Conservation (phyloP, 495 filamentous ascomycete species). For the Friedmanniomyces simplex region DNA sequence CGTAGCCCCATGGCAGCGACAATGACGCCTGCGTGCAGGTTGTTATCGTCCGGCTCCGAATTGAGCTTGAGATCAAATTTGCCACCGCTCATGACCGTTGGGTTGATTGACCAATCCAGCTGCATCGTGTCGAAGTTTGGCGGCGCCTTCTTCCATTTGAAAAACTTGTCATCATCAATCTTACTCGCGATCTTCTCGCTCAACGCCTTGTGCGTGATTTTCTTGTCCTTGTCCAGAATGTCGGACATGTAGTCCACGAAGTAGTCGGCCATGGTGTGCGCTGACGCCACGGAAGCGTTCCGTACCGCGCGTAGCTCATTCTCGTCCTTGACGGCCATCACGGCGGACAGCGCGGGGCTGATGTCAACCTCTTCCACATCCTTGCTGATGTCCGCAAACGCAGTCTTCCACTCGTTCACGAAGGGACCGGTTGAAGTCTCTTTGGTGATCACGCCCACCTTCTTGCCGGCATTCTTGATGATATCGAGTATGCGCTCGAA, state of each 20-base stretch:
- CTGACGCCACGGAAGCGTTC: slow-evolving; percentile 83
- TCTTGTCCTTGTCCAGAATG: slow-evolving; percentile 88
- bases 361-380: slow-evolving; percentile 89
- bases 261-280: slow-evolving; percentile 82
- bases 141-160: slow-evolving; percentile 76
- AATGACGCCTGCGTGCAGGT: slow-evolving; percentile 88
- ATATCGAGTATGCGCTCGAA: slow-evolving; percentile 70
- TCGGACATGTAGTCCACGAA: slow-evolving; percentile 97
- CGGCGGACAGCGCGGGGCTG: slow-evolving; percentile 62
- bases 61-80: slow-evolving; percentile 80
- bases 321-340: slow-evolving; percentile 92
- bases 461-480: slow-evolving; percentile 84
- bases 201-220: slow-evolving; percentile 79
- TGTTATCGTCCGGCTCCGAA: slow-evolving; percentile 63
- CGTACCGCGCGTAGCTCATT: slow-evolving; percentile 88
- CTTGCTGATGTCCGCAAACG: slow-evolving; percentile 61
- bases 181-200: slow-evolving; percentile 77
- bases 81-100: slow-evolving; percentile 90
- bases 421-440: slow-evolving; percentile 80
- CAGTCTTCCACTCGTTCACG: slow-evolving; percentile 88
- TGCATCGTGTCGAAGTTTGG: slow-evolving; percentile 79
- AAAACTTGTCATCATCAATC: slow-evolving; percentile 86
- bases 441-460: slow-evolving; percentile 76
- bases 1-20: slow-evolving; percentile 80
- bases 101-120: slow-evolving; percentile 86